phyloP scores from a whole-genome alignment of 2,329 filamentous ascomycete species.

The Westerdykella ornata region DNA sequence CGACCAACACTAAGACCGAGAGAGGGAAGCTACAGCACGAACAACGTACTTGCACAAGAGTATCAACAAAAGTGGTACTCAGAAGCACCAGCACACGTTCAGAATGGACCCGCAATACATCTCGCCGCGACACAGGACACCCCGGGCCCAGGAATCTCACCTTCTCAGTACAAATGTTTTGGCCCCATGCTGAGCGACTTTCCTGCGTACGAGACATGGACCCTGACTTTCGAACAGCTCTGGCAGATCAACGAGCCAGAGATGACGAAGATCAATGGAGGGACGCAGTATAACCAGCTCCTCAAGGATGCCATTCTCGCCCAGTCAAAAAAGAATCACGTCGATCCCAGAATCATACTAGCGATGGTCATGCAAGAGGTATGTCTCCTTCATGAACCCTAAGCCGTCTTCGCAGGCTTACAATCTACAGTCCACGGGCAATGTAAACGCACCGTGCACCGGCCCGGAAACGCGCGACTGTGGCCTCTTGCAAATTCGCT shows the following conservation, averaged over 20 bases:
- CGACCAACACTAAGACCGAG: too few relatives aligned
- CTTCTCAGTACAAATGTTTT: constrained; percentile 5
- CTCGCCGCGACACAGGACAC: too few relatives aligned
- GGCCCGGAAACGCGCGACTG: constrained; percentile 6
- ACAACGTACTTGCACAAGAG: too few relatives aligned
- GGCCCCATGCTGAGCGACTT: constrained; percentile 7
- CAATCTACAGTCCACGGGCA: constrained; percentile 9
- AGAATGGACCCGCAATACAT: too few relatives aligned
- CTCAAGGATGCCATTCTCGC: constrained; percentile 10
- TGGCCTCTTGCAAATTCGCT: constrained; percentile 14
- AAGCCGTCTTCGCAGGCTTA: neutral
- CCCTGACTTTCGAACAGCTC: constrained; percentile 8
- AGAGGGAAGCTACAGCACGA: too few relatives aligned
- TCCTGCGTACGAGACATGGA: constrained; percentile 7
- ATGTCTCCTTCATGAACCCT: neutral
- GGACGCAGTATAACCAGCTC: constrained; percentile 1
- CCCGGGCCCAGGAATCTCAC: too few relatives aligned
- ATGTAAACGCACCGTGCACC: constrained; percentile 10
- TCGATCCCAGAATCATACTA: constrained; percentile 14
- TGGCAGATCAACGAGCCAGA: constrained; percentile 12
- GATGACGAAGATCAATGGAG: constrained; percentile 4
- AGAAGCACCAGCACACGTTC: too few relatives aligned
- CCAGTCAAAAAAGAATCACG: constrained; percentile 6
- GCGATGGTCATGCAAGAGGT: constrained; percentile 16
- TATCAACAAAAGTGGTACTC: too few relatives aligned